Evolutionary conservation across 208 protist genomes (phyloP).

Genomic region (Leishmania aethiopica): DNA sequence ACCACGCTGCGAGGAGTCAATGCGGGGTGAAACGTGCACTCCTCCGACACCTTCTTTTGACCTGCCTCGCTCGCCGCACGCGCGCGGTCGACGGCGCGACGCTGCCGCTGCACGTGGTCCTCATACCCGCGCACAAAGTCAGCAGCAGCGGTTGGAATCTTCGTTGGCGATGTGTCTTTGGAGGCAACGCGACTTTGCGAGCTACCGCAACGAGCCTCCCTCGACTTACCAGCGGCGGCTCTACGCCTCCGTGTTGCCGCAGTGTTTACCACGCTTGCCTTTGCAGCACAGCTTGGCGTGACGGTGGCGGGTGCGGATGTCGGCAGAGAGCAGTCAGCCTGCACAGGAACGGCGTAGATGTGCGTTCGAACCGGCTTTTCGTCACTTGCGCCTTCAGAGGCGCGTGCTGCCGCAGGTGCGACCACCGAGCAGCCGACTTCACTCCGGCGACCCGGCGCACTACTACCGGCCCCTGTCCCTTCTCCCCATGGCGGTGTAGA

Average conservation of each 20-base stretch:
- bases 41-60: not conserved
- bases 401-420: not conserved
- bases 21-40: constrained; percentile 40
- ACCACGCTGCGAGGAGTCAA: constrained; percentile 34
- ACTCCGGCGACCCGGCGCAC: not conserved
- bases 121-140: constrained; percentile 12
- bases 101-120: constrained; percentile 22
- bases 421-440: not conserved
- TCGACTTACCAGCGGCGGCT: not conserved
- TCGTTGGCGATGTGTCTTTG: not conserved
- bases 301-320: not conserved
- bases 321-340: not conserved
- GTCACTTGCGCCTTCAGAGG: not conserved
- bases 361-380: constrained; percentile 7
- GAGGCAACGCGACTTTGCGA: not conserved
- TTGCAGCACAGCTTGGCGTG: not conserved
- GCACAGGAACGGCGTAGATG: constrained; percentile 5
- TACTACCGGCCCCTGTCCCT: not conserved
- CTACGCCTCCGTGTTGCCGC: not conserved
- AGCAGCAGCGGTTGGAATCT: not conserved
- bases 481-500: constrained; percentile 1
- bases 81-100: constrained; percentile 2
- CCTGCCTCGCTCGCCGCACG: not conserved
- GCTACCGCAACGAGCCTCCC: not conserved
- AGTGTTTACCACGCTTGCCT: not conserved